Evolutionary conservation across 768 basidiomycete species (phyloP).

Genomic region (Epithele typhae): DNA sequence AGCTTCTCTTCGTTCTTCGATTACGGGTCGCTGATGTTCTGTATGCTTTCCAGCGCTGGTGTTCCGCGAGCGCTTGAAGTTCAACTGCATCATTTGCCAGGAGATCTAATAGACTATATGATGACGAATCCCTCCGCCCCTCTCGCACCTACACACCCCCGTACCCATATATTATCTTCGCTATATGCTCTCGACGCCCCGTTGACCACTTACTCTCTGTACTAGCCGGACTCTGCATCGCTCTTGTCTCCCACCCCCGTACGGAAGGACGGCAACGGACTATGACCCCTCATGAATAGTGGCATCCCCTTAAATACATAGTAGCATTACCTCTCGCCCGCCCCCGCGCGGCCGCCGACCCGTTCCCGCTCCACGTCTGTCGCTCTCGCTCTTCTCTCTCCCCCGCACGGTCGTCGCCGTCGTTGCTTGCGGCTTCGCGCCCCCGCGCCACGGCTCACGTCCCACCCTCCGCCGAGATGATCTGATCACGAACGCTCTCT

Average conservation of each 20-base stretch:
- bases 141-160: background rate
- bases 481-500: too few relatives aligned
- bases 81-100: conserved; percentile 26
- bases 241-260: too few relatives aligned
- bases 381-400: too few relatives aligned
- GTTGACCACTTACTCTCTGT: conserved; percentile 9
- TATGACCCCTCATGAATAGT: background rate
- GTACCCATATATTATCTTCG: conserved; percentile 14
- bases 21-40: background rate
- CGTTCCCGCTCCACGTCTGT: too few relatives aligned
- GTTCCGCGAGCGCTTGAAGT: conserved; percentile 22
- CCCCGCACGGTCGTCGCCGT: too few relatives aligned
- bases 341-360: too few relatives aligned
- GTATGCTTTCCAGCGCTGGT: conserved; percentile 19
- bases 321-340: too few relatives aligned
- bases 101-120: conserved; percentile 22
- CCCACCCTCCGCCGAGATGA: too few relatives aligned
- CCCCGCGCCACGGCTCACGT: too few relatives aligned
- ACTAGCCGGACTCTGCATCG: conserved; percentile 15
- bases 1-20: background rate
- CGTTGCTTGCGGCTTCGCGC: too few relatives aligned
- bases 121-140: conserved; percentile 10
- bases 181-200: conserved; percentile 15
- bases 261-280: too few relatives aligned
- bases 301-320: background rate